A percentile compares a stretch with the other conserved stretches of the same genome.
These are phyloP conservation scores for Craterostigma plantagineum DNA, from an alignment of 257 asterid genomes.

Conservation along the genomic window DNA sequence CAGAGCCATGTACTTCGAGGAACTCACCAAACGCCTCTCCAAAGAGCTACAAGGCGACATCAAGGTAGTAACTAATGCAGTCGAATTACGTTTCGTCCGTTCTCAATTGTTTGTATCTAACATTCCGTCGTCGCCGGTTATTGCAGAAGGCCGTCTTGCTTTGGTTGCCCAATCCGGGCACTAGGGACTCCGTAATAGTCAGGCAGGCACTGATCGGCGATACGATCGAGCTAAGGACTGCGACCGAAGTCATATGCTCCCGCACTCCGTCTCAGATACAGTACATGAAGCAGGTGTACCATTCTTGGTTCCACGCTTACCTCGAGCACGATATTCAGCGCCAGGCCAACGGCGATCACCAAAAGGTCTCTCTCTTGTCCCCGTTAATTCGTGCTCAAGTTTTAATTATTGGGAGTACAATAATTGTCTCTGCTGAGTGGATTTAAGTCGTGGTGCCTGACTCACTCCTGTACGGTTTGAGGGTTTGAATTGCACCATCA, in stretches of 20 bases:
- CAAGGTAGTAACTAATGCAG: no score
- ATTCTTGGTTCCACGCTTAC: slow-evolving; percentile 29
- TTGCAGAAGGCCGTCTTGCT: slow-evolving; percentile 57
- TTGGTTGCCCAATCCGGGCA: slow-evolving; percentile 89
- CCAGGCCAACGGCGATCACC: slow-evolving; percentile 55
- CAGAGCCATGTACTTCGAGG: slow-evolving; percentile 45
- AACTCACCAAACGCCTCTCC: slow-evolving; percentile 51
- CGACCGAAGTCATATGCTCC: slow-evolving; percentile 89
- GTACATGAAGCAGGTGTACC: slow-evolving; percentile 52
- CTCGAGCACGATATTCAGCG: slow-evolving; percentile 68
- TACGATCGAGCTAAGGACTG: slow-evolving; percentile 34
- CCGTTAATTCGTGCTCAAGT: no score
- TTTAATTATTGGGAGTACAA: no score
- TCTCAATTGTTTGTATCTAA: no score
- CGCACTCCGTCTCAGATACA: slow-evolving; percentile 79
- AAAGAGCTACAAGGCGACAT: slow-evolving; percentile 73
- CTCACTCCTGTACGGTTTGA: no score
- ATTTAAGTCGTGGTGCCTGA: no score
- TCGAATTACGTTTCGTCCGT: no score
- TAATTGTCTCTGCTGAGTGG: no score
- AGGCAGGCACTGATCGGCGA: slow-evolving; percentile 33
- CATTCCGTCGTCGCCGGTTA: no score
- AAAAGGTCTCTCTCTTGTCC: slow-evolving; percentile 30
- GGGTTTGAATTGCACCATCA: no score
- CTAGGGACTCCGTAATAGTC: slow-evolving; percentile 57